Evolutionary conservation across 148 eudicot species (phyloP).

Genomic region (Rhododendron henanense): DNA sequence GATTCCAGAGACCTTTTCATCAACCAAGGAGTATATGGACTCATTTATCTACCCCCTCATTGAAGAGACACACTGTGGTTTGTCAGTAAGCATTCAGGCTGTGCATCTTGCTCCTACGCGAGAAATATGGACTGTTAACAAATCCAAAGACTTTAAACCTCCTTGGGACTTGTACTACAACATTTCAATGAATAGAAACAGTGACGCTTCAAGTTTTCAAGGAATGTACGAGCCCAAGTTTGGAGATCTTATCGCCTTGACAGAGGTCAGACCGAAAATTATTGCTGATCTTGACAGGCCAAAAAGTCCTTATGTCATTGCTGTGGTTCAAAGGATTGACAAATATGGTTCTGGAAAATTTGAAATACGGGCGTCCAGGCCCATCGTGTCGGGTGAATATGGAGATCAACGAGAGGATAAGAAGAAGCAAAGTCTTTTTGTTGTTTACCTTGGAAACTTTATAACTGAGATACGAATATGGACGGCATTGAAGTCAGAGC

Average conservation of each 20-base stretch:
- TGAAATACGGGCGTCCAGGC: constrained; percentile 16
- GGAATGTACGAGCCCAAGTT: constrained; percentile 38
- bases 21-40: constrained; percentile 26
- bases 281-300: constrained; percentile 32
- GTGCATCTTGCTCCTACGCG: constrained; percentile 22
- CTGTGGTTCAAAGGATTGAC: constrained; percentile 16
- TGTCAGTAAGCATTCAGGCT: constrained; percentile 19
- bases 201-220: constrained; percentile 5
- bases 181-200: neutral
- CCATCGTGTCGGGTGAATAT: neutral
- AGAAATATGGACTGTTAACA: constrained; percentile 5
- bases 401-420: neutral
- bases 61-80: constrained; percentile 19
- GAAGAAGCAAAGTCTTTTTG: constrained; percentile 17
- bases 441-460: constrained; percentile 35
- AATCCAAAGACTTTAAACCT: neutral
- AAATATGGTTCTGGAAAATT: neutral
- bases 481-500: constrained; percentile 27
- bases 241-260: constrained; percentile 46
- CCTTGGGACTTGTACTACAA: constrained; percentile 28
- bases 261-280: constrained; percentile 30
- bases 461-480: constrained; percentile 42
- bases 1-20: constrained; percentile 35
- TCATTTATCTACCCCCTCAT: constrained; percentile 35
- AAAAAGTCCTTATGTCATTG: constrained; percentile 20